Evolutionary conservation across 352 stramenopile species (phyloP).

Genomic region (Pythium aquatile): DNA sequence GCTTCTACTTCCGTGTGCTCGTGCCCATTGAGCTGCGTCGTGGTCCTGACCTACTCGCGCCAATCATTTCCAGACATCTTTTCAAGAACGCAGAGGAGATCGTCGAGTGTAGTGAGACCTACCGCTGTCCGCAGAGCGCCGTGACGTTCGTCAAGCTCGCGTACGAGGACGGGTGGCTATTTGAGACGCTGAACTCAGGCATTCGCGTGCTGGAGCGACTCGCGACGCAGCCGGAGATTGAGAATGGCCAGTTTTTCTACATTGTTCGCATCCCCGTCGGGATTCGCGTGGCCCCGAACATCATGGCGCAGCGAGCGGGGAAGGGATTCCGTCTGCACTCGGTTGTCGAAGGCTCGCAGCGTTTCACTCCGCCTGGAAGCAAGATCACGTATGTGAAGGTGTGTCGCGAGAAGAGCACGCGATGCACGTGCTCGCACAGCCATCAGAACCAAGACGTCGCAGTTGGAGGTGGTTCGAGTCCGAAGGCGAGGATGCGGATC

Average conservation of each 20-base stretch:
- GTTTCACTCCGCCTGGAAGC: conserved; percentile 75
- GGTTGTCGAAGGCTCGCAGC: conserved; percentile 79
- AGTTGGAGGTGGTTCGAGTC: conserved; percentile 10
- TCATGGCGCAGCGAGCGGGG: conserved; percentile 78
- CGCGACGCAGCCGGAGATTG: conserved; percentile 54
- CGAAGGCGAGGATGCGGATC: conserved; percentile 19
- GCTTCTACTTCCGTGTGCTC: conserved; percentile 74
- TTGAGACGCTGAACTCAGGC: conserved; percentile 79
- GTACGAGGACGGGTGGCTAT: conserved; percentile 82
- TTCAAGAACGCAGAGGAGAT: conserved; percentile 85
- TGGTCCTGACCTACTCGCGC: conserved; percentile 66
- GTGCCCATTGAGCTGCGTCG: conserved; percentile 75
- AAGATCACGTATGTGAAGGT: conserved; percentile 87
- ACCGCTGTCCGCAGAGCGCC: conserved; percentile 65
- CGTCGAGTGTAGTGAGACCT: conserved; percentile 67
- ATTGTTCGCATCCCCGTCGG: conserved; percentile 81
- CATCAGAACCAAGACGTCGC: conserved; percentile 33
- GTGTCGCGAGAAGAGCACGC: conserved; percentile 70
- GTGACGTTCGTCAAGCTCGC: conserved; percentile 81
- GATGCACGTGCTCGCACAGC: conserved; percentile 48
- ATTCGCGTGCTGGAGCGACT: conserved; percentile 74
- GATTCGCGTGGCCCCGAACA: conserved; percentile 76
- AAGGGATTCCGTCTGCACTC: conserved; percentile 83
- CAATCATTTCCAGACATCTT: conserved; percentile 59
- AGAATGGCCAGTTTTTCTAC: conserved; percentile 83